Evolutionary conservation across 306 rosid species (phyloP).

Genomic region (Lablab purpureus): DNA sequence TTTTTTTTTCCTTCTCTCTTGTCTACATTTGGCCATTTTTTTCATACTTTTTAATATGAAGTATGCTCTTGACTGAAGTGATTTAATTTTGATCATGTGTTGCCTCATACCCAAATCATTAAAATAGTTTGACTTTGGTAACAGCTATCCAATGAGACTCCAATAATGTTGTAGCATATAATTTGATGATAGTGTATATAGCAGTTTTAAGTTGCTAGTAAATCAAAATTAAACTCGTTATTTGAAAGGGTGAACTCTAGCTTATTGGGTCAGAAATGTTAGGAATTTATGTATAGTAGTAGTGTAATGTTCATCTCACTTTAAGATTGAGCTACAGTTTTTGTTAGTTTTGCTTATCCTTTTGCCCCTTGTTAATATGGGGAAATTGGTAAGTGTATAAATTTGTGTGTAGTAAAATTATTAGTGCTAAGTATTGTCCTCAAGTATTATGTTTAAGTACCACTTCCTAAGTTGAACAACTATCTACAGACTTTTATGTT

Average conservation of each 20-base stretch:
- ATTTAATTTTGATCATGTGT: background rate
- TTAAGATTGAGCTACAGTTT: background rate
- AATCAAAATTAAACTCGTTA: background rate
- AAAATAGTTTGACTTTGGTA: background rate
- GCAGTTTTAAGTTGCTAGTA: too few relatives aligned
- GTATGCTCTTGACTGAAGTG: background rate
- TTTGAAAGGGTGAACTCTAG: constrained; percentile 8
- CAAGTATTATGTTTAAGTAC: background rate
- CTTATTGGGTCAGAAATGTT: background rate
- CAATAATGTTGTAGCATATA: constrained; percentile 5
- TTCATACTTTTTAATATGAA: background rate
- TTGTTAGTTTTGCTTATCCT: background rate
- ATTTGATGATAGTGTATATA: constrained; percentile 10
- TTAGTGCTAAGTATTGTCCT: background rate
- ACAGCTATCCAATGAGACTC: constrained; percentile 3
- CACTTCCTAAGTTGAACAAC: background rate
- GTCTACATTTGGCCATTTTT: background rate
- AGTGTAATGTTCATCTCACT: background rate
- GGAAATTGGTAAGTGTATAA: too few relatives aligned
- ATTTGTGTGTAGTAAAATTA: background rate
- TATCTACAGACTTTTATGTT: background rate
- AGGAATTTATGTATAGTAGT: constrained; percentile 7
- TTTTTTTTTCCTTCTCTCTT: background rate
- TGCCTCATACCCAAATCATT: background rate
- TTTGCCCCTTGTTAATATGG: background rate